Conservation (phyloP, 306 rosid species). For the Echinosophora koreensis region DNA sequence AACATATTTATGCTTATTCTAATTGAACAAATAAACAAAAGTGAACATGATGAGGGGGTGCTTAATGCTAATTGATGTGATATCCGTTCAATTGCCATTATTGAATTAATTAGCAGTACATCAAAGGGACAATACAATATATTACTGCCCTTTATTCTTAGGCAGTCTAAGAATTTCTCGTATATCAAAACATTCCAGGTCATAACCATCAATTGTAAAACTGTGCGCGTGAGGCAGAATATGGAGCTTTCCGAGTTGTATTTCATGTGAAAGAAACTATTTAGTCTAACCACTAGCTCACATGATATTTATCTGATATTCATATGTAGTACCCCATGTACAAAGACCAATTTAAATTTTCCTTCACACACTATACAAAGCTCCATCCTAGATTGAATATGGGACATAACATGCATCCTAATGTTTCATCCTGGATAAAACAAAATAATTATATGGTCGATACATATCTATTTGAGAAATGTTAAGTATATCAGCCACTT, state of each 20-base stretch:
- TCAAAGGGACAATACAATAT: neutral
- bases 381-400: conserved; percentile 1
- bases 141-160: neutral
- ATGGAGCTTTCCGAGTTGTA: no score
- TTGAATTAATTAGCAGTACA: neutral
- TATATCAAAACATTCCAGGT: conserved; percentile 5
- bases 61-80: neutral
- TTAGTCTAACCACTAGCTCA: no score
- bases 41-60: neutral
- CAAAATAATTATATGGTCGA: neutral
- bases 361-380: neutral
- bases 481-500: conserved; percentile 11
- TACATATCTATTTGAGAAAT: neutral
- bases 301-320: no score
- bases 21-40: neutral
- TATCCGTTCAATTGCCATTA: neutral
- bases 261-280: conserved; percentile 33
- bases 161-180: neutral
- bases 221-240: no score
- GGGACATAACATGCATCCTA: neutral
- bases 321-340: neutral
- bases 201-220: conserved; percentile 39
- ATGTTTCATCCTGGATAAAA: conserved; percentile 7
- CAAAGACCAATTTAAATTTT: conserved; percentile 6
- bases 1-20: neutral